Percentiles rank a stretch among this genome's conserved stretches.
These are phyloP conservation scores for Penicillium cataractarum DNA, from an alignment of 495 filamentous ascomycete species.

Conservation along the genomic window DNA sequence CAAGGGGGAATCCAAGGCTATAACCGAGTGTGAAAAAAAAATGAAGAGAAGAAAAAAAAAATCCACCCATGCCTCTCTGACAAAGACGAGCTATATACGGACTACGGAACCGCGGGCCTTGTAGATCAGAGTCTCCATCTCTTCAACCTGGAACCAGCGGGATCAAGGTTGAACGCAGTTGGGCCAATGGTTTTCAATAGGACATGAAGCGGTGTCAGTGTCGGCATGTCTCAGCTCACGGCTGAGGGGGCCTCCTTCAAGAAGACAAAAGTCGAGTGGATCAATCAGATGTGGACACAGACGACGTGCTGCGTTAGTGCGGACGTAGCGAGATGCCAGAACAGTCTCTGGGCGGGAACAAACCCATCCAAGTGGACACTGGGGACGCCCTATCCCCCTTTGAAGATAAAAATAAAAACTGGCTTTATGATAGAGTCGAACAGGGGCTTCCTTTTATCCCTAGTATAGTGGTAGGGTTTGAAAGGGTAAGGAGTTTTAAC, in stretches of 20 bases:
- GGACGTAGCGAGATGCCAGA: conserved; percentile 12
- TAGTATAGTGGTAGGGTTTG: not conserved
- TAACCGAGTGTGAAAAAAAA: conserved; percentile 6
- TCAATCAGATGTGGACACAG: conserved; percentile 32
- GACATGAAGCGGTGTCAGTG: conserved; percentile 21
- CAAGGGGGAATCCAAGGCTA: not conserved
- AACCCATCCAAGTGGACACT: not conserved
- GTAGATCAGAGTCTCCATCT: conserved; percentile 8
- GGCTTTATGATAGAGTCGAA: not conserved
- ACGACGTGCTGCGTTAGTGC: conserved; percentile 24
- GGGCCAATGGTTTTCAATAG: conserved; percentile 21
- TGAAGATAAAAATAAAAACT: conserved; percentile 3
- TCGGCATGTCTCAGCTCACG: conserved; percentile 29
- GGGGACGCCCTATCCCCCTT: not conserved
- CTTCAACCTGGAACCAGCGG: not conserved
- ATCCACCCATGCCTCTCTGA: not conserved
- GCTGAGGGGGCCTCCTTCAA: conserved; percentile 10
- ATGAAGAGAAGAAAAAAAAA: conserved; percentile 4
- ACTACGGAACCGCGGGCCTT: not conserved
- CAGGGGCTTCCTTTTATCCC: not conserved
- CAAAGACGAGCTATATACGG: conserved; percentile 15
- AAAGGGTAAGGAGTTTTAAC: too few species aligned
- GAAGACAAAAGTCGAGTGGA: conserved; percentile 24
- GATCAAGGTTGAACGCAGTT: not conserved
- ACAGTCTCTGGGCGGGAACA: not conserved